phyloP scores from a whole-genome alignment of 2,329 filamentous ascomycete species.

The Xylaria multiplex region DNA sequence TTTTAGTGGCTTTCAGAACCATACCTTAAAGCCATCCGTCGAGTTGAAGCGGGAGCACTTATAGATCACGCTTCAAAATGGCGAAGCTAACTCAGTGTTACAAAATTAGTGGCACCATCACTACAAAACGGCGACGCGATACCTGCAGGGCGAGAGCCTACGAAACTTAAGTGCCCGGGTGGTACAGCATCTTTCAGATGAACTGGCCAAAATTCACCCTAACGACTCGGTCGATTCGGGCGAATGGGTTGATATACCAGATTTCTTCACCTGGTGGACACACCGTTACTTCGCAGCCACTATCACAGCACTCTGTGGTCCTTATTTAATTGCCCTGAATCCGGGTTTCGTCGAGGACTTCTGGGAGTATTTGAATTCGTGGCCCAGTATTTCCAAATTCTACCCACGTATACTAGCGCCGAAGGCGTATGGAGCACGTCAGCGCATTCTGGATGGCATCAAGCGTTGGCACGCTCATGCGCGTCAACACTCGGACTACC shows the following conservation, averaged over 20 bases:
- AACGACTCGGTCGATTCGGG: slow-evolving; percentile 17
- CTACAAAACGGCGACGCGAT: slow-evolving; percentile 18
- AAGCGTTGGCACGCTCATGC: slow-evolving; percentile 33
- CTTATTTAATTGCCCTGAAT: slow-evolving; percentile 32
- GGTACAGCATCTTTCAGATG: slow-evolving; percentile 13
- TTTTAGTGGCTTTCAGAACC: background rate
- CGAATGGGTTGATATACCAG: slow-evolving; percentile 20
- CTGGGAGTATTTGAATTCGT: slow-evolving; percentile 12
- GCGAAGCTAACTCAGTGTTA: background rate
- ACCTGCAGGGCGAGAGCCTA: slow-evolving; percentile 18
- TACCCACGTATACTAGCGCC: slow-evolving; percentile 32
- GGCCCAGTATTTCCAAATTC: slow-evolving; percentile 24
- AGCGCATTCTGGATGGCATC: slow-evolving; percentile 28
- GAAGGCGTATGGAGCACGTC: slow-evolving; percentile 18
- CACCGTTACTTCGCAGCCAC: slow-evolving; percentile 19
- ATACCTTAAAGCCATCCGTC: no score
- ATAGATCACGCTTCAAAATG: background rate
- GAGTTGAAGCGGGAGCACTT: background rate
- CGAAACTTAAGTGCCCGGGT: slow-evolving; percentile 11
- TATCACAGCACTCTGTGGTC: slow-evolving; percentile 32
- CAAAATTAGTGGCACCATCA: slow-evolving; percentile 16
- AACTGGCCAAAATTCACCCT: slow-evolving; percentile 9
- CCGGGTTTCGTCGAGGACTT: slow-evolving; percentile 33
- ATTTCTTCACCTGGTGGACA: slow-evolving; percentile 21
- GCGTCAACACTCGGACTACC: slow-evolving; percentile 21